Percentiles rank a stretch among this genome's conserved stretches.
These are phyloP conservation scores for Populus davidiana DNA, from an alignment of 345 rosid species.

Conservation along the genomic window DNA sequence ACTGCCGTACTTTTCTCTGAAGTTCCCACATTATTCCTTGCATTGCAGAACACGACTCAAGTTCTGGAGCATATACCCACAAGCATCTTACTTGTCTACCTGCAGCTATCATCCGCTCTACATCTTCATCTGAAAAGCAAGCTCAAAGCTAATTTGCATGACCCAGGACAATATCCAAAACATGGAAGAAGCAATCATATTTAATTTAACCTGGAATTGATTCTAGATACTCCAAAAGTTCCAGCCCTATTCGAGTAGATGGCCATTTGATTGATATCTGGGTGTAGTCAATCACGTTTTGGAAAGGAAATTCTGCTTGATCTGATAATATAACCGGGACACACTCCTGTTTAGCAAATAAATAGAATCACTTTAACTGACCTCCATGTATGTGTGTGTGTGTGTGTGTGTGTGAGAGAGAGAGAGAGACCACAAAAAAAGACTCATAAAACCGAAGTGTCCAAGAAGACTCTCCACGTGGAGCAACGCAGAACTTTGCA, in stretches of 20 bases:
- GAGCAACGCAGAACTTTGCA: conserved; percentile 95
- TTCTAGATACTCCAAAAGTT: conserved; percentile 76
- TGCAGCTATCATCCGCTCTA: conserved; percentile 64
- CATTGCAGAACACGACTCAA: conserved; percentile 69
- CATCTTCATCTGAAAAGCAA: conserved; percentile 45
- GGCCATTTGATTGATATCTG: conserved; percentile 95
- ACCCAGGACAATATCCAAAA: not conserved
- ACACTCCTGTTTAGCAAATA: conserved; percentile 65
- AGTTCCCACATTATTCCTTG: conserved; percentile 89
- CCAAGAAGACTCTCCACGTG: conserved; percentile 98
- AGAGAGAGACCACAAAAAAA: conserved; percentile 76
- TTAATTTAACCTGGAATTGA: conserved; percentile 47
- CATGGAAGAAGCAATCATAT: not conserved
- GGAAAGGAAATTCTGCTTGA: conserved; percentile 84
- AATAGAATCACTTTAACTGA: not conserved
- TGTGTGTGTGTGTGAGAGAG: conserved; percentile 3
- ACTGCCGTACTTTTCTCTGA: conserved; percentile 83
- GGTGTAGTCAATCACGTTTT: conserved; percentile 77
- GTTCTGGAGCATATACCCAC: conserved; percentile 71
- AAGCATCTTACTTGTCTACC: conserved; percentile 75
- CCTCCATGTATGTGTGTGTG: not conserved
- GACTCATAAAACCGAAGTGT: conserved; percentile 95
- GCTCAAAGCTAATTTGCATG: not conserved
- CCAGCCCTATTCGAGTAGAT: conserved; percentile 64
- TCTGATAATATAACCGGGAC: conserved; percentile 93